Percentiles rank a stretch among this genome's conserved stretches.
These are phyloP conservation scores for Rubus parviflorus DNA, from an alignment of 306 rosid species.

Conservation along the genomic window DNA sequence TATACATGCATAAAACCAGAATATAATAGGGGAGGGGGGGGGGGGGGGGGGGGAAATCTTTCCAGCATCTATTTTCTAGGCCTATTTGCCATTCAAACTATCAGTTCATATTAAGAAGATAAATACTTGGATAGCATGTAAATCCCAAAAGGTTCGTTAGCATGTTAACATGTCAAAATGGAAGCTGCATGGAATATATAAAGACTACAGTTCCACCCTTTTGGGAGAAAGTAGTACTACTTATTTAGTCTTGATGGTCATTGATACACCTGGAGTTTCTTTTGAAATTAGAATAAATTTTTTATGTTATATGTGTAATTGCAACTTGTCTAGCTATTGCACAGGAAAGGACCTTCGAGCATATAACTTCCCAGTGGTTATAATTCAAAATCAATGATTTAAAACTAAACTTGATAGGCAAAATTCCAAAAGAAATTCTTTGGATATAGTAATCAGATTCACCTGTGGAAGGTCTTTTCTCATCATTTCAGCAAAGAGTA, in stretches of 20 bases:
- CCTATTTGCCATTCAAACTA: neutral
- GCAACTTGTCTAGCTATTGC: neutral
- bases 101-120: neutral
- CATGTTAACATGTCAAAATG: neutral
- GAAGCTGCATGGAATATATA: neutral
- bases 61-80: neutral
- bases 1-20: too few relatives aligned
- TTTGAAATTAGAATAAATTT: neutral
- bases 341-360: neutral
- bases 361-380: neutral
- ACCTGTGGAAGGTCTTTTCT: conserved; percentile 96
- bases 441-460: conserved; percentile 26
- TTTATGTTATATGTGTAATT: neutral
- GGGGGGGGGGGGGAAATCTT: too few relatives aligned
- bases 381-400: neutral
- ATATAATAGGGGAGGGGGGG: too few relatives aligned
- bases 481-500: conserved; percentile 90
- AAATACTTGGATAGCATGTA: neutral
- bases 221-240: neutral
- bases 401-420: neutral
- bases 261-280: neutral
- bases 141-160: neutral
- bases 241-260: neutral
- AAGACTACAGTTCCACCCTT: neutral
- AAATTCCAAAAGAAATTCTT: conserved; percentile 2